Conservation (phyloP, 2,329 filamentous ascomycete species). For the Gaeumannomyces sp. region DNA sequence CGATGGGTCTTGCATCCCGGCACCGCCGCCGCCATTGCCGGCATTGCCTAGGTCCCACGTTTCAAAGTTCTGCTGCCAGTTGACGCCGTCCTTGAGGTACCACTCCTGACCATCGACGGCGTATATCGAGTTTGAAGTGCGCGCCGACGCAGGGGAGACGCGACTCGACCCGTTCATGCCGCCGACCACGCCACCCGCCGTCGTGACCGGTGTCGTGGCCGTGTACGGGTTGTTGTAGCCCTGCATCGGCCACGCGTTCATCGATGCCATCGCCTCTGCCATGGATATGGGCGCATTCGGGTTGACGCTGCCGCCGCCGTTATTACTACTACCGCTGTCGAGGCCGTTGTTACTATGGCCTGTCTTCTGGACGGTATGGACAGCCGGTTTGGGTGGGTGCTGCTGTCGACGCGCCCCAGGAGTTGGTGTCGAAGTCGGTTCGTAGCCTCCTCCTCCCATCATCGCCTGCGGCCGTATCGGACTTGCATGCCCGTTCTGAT, state of each 20-base stretch:
- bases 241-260: constrained; percentile 13
- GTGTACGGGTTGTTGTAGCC: constrained; percentile 7
- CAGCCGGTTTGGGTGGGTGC: neutral
- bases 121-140: constrained; percentile 27
- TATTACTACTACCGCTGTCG: neutral
- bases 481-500: neutral
- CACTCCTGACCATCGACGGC: constrained; percentile 48
- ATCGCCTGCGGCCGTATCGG: neutral
- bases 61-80: constrained; percentile 53
- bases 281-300: constrained; percentile 1
- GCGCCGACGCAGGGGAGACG: constrained; percentile 12
- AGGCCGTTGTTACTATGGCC: neutral
- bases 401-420: neutral
- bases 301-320: neutral
- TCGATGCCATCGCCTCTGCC: constrained; percentile 6
- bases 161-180: neutral
- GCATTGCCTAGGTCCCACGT: constrained; percentile 38
- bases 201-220: neutral
- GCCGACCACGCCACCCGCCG: neutral
- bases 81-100: constrained; percentile 51
- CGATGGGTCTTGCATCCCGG: constrained; percentile 15
- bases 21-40: constrained; percentile 6
- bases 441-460: neutral
- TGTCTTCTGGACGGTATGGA: constrained; percentile 3
- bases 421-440: constrained; percentile 7